Base-by-base conservation (phyloP, 176 grass and related monocot genomes). In the Alopecurus myosuroides region DNA sequence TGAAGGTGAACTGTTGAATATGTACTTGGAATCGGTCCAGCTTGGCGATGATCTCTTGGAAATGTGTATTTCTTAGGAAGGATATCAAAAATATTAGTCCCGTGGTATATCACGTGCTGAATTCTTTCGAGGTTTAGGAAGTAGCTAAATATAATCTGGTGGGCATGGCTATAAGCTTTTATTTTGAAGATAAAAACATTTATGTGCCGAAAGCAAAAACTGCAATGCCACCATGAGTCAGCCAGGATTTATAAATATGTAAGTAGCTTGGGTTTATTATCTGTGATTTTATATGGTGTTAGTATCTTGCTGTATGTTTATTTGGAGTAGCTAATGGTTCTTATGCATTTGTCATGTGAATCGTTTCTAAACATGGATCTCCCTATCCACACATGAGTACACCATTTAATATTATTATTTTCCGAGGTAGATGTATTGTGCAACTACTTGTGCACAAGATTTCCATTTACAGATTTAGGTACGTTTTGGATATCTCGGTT, bases 31-130 rank as follows among this genome's bases (percentile, higher is more conserved):
- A 97, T 97, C 0, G 88, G 88, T 10, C 91, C 81, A 95, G 46
- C 85, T 95, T 95, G 17, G 94, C 94, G 28, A 97, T 91, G 75
- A 97, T 97, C 70, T 97, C n/a, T 62, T 97, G 91, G 84, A 97
- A 97, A n/a, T n/a, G n/a, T 11, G 94, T 94, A n/a, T 97, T 91
- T 79, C n/a, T 97, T 91, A n/a, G 94, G 94, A 57, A 97, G 86
- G 91, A 97, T 97, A 82, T 97, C 94, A 9, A 97, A 97, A 9
- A 97, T 88, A 82, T 97, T 91, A 0, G 91, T 75, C 18, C 94
- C 94, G 34, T 88, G 65, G 55, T 91, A 97, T 51, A 97, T 97
- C 31, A 97, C 94, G 23, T 91, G 81, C 79, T 97, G 94, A 60
- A 97, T 97, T 42, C 94, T 93, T 62, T 64, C 65, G 4, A 29